Evolutionary conservation across 169 alveolate genomes (phyloP), one percentile per base, ranked within the genome.

Genomic region (Condylostoma magnum): DNA sequence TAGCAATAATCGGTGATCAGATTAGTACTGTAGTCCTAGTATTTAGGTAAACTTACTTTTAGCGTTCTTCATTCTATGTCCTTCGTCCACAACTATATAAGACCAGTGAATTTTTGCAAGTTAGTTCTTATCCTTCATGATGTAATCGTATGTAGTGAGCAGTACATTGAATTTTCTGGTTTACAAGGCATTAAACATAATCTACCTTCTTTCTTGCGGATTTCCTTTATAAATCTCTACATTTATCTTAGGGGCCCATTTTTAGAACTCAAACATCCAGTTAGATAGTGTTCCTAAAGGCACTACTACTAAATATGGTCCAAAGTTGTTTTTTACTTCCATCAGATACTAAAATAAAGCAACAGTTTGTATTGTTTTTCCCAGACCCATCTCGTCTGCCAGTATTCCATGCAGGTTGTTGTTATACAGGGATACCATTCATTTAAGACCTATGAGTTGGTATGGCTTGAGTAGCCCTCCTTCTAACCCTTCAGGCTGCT

Each of bases 371-470:
- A 96, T 94, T 5, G 99, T 97, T 73, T 97, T 97, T 25, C 99
- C 99, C 30, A 97, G 90, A 15, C 99, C 99, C 99, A 97, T 97
- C 80, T 97, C 99, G 80, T 97, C 99, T 10, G 99, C 99, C 15
- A 97, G 65, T 18, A 97, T 96, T 3, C 99, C 99, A 76, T 97
- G 94, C 28, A 96, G 77, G 71, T 95, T 96, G 65, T 97, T 95
- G 43, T 96, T 96, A 80, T 97, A 95, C 52, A 97, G 84, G n/a
- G 97, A 93, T 6, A 96, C 94, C 56, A 97, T 69, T 99, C 99
- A 97, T 69, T 92, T 89, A 4, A 96, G 81, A 25, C 99, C 99
- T 34, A 85, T 83, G 69, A 94, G 57, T 79, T 97, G 97, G 82
- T 97, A 95, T 31, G 93, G 79, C 80, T 95, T 93, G 25, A 97